A percentile compares a stretch with the other conserved stretches of the same genome.
phyloP scores from a whole-genome alignment of 2,329 filamentous ascomycete species.

The Pseudocercospora ulei region DNA sequence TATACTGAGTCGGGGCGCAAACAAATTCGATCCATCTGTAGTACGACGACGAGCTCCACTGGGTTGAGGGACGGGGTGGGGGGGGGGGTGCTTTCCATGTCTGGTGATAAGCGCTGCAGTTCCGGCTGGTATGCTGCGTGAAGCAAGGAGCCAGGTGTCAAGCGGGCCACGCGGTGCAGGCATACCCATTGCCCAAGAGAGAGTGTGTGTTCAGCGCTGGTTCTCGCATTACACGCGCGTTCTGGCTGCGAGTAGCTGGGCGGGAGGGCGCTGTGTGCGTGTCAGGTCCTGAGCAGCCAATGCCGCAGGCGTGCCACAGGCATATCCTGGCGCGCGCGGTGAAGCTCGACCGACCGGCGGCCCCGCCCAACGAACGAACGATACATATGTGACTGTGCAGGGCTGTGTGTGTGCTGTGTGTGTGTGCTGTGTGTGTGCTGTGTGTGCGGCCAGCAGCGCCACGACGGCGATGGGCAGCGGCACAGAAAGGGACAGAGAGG shows the following conservation, averaged over 20 bases:
- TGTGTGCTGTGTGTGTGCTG: too few relatives aligned
- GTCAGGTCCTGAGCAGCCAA: constrained; percentile 12
- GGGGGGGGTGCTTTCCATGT: constrained; percentile 22
- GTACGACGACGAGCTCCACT: constrained; percentile 16
- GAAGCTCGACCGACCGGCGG: constrained; percentile 6
- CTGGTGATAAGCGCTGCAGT: constrained; percentile 19
- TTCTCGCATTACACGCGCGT: constrained; percentile 16
- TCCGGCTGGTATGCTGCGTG: constrained; percentile 22
- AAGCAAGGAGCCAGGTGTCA: constrained; percentile 26
- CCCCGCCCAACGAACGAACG: constrained; percentile 7
- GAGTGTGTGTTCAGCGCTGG: constrained; percentile 15
- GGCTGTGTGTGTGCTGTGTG: too few relatives aligned
- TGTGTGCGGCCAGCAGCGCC: constrained; percentile 6
- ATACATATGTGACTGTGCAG: too few relatives aligned
- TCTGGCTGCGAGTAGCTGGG: constrained; percentile 8
- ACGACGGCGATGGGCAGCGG: constrained; percentile 2
- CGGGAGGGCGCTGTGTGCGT: constrained; percentile 8
- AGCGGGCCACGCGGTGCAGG: constrained; percentile 22
- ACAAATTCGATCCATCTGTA: constrained; percentile 25
- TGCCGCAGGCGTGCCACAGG: constrained; percentile 9
- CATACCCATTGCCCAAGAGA: constrained; percentile 17
- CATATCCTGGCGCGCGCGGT: constrained; percentile 5
- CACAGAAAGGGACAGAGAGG: not conserved
- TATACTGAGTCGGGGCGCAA: constrained; percentile 23
- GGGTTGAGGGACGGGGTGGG: constrained; percentile 18